These are phyloP conservation scores for Singerocomus inundabilis DNA, from an alignment of 1,284 basidiomycete species.

Conservation along the genomic window DNA sequence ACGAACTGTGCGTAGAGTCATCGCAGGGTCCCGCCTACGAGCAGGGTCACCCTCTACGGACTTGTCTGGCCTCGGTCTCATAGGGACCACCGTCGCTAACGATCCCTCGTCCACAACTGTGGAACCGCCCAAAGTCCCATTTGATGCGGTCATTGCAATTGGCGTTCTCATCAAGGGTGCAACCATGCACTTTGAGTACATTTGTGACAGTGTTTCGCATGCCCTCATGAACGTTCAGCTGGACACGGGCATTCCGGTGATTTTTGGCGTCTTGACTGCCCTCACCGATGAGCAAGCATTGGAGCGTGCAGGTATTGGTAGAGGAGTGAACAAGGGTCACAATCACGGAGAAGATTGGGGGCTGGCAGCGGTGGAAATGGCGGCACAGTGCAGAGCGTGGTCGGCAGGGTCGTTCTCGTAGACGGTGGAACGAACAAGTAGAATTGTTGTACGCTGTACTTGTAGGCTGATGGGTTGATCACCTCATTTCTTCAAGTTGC, in stretches of 20 bases:
- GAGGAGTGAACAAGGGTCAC: constrained; percentile 68
- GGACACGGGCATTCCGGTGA: constrained; percentile 92
- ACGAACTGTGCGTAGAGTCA: constrained; percentile 53
- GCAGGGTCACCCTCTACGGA: constrained; percentile 71
- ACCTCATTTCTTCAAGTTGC: too few relatives aligned
- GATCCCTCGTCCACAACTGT: constrained; percentile 42
- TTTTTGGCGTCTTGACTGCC: constrained; percentile 95
- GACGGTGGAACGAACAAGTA: constrained; percentile 2
- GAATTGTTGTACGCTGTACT: constrained; percentile 13
- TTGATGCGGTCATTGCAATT: constrained; percentile 95
- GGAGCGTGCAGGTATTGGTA: constrained; percentile 83
- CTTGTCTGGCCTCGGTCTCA: constrained; percentile 68
- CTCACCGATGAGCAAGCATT: constrained; percentile 94
- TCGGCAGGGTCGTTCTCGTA: constrained; percentile 64
- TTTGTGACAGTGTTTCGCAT: constrained; percentile 89
- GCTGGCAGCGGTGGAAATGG: constrained; percentile 92
- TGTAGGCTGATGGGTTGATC: too few relatives aligned
- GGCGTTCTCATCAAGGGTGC: constrained; percentile 97
- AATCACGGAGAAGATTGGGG: constrained; percentile 99
- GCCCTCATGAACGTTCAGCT: constrained; percentile 93
- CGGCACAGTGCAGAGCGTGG: constrained; percentile 72
- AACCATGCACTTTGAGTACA: constrained; percentile 99
- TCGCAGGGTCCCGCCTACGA: constrained; percentile 83
- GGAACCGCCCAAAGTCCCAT: constrained; percentile 61
- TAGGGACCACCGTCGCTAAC: constrained; percentile 34